Base-by-base conservation (phyloP, 2,329 filamentous ascomycete species). In the Alternaria tenuissima region DNA sequence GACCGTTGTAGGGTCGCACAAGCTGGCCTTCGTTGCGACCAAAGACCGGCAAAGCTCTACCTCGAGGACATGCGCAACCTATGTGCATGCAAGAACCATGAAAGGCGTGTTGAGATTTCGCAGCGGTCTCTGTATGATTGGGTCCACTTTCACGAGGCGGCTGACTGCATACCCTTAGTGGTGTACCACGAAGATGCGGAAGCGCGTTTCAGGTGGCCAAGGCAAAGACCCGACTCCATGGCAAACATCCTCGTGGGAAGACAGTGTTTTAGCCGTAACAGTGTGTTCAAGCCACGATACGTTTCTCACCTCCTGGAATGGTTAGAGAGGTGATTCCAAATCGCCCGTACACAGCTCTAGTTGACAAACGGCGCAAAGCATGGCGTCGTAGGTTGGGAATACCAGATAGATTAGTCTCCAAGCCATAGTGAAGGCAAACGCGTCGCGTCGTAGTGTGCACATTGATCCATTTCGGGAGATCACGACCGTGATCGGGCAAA, bases 141-240 rank as follows among this genome's bases (percentile, higher is more conserved):
- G 36, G 34, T 28, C 36, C 52, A 44, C n/a, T 30, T 26, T 24
- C 53, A 51, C 24, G 20, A 28, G 30, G 46, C 49, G 54, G 59
- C 34, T 62, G 51, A 48, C 48, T 52, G 62, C 56, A 63, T 34
- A 34, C 22, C 39, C 28, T 42, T 56, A 18, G 32, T 38, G 18
- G 22, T 63, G 60, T 58, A 58, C 52, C 39, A 57, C 52, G 22
- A 53, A 51, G 57, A 61, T 51, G 36, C 41, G 42, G 39, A 65
- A 62, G 64, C 63, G 70, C 67, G 72, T 75, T 75, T 73, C 70
- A 72, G 65, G 62, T 68, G 65, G 54, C 59, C 62, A 61, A 61
- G 61, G 68, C 61, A 55, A 65, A 43, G 61, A 70, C 70, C 73
- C 74, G 63, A 42, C 59, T 61, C 65, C 67, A 71, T 73, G 74